Evolutionary conservation across 1,284 basidiomycete genomes (phyloP).

Genomic region (Malassezia globosa): DNA sequence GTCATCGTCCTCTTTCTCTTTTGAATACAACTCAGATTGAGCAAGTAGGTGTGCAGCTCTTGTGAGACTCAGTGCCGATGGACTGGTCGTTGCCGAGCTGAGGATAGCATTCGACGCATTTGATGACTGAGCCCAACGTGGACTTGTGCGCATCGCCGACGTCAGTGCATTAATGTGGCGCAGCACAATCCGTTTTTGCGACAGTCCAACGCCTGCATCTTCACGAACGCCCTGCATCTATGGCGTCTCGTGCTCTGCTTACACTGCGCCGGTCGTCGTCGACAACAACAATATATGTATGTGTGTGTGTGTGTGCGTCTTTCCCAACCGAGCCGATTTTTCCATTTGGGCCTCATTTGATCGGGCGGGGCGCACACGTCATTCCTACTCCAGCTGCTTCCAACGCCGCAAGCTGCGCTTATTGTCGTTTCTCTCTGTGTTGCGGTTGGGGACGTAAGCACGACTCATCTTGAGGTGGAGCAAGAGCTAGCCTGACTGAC

Average conservation of each 20-base stretch:
- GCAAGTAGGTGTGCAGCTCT: slow-evolving; percentile 13
- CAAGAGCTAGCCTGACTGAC: too few species aligned
- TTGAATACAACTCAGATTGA: neutral
- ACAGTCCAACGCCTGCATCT: neutral
- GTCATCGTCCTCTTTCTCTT: neutral
- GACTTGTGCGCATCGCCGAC: slow-evolving; percentile 76
- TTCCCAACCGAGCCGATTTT: too few species aligned
- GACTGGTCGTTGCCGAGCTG: slow-evolving; percentile 18
- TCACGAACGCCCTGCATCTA: neutral
- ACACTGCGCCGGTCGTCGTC: too few species aligned
- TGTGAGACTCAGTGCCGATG: slow-evolving; percentile 16
- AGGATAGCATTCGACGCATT: slow-evolving; percentile 19
- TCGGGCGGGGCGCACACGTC: too few species aligned
- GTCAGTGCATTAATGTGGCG: slow-evolving; percentile 85
- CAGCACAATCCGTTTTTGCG: slow-evolving; percentile 59
- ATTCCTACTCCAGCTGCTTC: too few species aligned
- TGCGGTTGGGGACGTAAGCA: too few species aligned
- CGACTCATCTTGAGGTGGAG: too few species aligned
- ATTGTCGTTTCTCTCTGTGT: too few species aligned
- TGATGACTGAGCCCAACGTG: slow-evolving; percentile 27
- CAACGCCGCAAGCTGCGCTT: too few species aligned
- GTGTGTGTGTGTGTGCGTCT: too few species aligned
- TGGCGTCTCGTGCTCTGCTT: too few species aligned
- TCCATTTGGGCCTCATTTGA: too few species aligned
- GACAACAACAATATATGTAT: neutral